These are phyloP conservation scores for Clohesyomyces aquaticus DNA, from an alignment of 495 filamentous ascomycete species.

Conservation along the genomic window DNA sequence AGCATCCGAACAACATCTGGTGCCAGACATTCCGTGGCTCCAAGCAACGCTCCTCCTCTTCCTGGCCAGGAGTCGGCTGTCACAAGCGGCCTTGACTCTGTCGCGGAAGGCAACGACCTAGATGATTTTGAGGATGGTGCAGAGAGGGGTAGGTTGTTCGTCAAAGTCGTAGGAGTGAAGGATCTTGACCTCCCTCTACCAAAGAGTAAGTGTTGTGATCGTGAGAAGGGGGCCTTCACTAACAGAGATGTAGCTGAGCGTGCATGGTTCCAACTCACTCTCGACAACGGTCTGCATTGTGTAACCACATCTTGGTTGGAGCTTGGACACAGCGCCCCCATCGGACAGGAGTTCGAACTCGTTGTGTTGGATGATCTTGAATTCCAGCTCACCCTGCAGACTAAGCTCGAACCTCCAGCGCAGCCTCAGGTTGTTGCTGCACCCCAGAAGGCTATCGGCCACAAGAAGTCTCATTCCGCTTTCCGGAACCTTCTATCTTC, in stretches of 20 bases:
- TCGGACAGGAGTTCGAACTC: constrained; percentile 97
- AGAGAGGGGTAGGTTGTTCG: constrained; percentile 91
- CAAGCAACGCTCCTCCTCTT: constrained; percentile 74
- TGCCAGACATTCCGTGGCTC: constrained; percentile 63
- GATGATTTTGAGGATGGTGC: constrained; percentile 70
- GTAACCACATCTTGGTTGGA: constrained; percentile 96
- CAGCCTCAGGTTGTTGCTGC: constrained; percentile 45
- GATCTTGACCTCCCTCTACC: constrained; percentile 90
- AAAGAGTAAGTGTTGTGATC: constrained; percentile 78
- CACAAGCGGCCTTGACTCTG: constrained; percentile 60
- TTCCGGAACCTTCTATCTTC: constrained; percentile 93
- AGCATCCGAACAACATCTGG: constrained; percentile 64
- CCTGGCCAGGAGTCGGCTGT: constrained; percentile 87
- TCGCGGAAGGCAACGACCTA: constrained; percentile 60
- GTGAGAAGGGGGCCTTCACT: no score
- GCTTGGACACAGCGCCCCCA: constrained; percentile 87
- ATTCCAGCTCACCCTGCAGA: constrained; percentile 94
- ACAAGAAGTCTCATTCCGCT: constrained; percentile 69
- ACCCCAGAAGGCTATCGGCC: constrained; percentile 54
- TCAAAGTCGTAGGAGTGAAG: constrained; percentile 96
- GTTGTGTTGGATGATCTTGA: constrained; percentile 96
- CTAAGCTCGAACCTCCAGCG: constrained; percentile 83
- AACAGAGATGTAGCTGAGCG: constrained; percentile 67
- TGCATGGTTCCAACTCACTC: constrained; percentile 88
- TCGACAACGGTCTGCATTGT: constrained; percentile 97